Evolutionary conservation across 306 rosid genomes (phyloP).

Genomic region (Citrullus mucosospermus): DNA sequence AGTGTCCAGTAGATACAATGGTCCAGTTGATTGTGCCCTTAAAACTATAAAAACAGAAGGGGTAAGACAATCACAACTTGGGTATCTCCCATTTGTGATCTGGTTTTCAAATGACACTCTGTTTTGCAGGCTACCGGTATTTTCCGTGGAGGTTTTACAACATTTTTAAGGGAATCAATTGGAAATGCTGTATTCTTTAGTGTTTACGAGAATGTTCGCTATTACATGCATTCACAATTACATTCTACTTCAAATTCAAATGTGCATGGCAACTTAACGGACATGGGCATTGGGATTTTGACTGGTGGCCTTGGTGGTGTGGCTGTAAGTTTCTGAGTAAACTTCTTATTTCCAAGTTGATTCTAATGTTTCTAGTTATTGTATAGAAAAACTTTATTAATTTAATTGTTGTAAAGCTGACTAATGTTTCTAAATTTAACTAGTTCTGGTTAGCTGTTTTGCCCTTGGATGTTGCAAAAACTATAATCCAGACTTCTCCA

Average conservation of each 20-base stretch:
- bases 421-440: slow-evolving; percentile 1
- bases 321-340: slow-evolving; percentile 39
- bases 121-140: slow-evolving; percentile 74
- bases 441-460: slow-evolving; percentile 89
- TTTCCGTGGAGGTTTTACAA: slow-evolving; percentile 59
- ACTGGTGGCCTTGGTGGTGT: slow-evolving; percentile 80
- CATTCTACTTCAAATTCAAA: slow-evolving; percentile 39
- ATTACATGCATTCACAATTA: slow-evolving; percentile 52
- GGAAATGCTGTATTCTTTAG: slow-evolving; percentile 66
- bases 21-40: slow-evolving; percentile 67
- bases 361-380: background rate
- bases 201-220: slow-evolving; percentile 61
- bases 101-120: slow-evolving; percentile 26
- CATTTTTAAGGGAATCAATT: slow-evolving; percentile 62
- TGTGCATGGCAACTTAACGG: slow-evolving; percentile 40
- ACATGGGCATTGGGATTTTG: slow-evolving; percentile 69
- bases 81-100: slow-evolving; percentile 8
- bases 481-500: slow-evolving; percentile 71
- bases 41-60: slow-evolving; percentile 61
- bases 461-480: slow-evolving; percentile 93
- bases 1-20: slow-evolving; percentile 47
- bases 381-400: background rate
- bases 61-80: slow-evolving; percentile 38
- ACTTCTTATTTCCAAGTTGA: background rate
- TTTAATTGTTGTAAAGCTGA: background rate